Evolutionary conservation across 768 basidiomycete genomes (phyloP).

Genomic region (Mycena rosella): DNA sequence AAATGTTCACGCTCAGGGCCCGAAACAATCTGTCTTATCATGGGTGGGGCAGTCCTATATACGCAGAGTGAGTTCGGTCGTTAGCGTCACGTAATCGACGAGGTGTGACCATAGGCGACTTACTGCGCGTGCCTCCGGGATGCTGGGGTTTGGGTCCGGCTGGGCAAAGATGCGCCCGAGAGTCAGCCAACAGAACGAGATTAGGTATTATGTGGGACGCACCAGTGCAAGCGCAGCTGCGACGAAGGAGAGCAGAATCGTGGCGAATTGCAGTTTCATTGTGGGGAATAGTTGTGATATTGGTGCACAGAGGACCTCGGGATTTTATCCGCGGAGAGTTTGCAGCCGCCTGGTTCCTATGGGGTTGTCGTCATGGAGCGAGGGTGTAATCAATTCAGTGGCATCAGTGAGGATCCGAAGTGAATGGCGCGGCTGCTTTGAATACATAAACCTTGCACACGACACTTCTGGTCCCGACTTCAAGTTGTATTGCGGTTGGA

Average conservation of each 20-base stretch:
- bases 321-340: constrained; percentile 9
- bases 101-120: neutral
- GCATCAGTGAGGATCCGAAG: neutral
- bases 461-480: constrained; percentile 3
- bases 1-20: constrained; percentile 10
- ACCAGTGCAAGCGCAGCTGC: constrained; percentile 13
- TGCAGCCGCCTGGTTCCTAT: constrained; percentile 11
- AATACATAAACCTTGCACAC: constrained; percentile 5
- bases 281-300: constrained; percentile 7
- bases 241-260: constrained; percentile 5
- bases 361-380: constrained; percentile 8
- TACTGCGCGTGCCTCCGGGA: constrained; percentile 10
- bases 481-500: neutral
- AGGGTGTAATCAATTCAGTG: constrained; percentile 6
- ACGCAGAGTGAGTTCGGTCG: constrained; percentile 5
- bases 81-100: constrained; percentile 1
- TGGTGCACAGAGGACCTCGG: neutral
- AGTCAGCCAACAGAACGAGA: constrained; percentile 5
- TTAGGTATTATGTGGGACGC: constrained; percentile 6
- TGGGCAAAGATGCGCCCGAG: neutral
- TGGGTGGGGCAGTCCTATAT: constrained; percentile 13
- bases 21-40: constrained; percentile 10
- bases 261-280: constrained; percentile 9
- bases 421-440: neutral
- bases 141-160: constrained; percentile 8